These are phyloP conservation scores for Hymenotorrendiella dingleyae DNA, from an alignment of 2,329 filamentous ascomycete species.

Conservation along the genomic window DNA sequence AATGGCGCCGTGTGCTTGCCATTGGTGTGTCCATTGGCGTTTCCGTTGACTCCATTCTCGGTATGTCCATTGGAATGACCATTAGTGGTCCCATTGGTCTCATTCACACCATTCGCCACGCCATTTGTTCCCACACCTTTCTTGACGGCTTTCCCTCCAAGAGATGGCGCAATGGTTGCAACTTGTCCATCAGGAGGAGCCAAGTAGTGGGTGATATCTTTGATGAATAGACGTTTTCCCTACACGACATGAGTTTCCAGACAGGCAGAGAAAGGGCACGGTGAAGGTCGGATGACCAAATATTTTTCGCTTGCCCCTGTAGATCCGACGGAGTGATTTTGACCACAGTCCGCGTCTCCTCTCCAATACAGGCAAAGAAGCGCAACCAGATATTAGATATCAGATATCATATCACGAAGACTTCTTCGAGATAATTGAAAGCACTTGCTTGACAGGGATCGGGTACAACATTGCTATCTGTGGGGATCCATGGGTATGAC, in stretches of 20 bases:
- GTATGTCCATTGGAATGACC: conserved; percentile 22
- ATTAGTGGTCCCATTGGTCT: conserved; percentile 30
- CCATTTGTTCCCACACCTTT: conserved; percentile 29
- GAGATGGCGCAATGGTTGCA: conserved; percentile 71
- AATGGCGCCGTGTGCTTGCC: conserved; percentile 38
- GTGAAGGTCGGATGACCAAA: too few species aligned
- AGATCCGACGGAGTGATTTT: too few species aligned
- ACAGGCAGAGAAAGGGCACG: too few species aligned
- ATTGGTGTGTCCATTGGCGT: conserved; percentile 24
- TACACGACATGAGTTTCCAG: conserved; percentile 42
- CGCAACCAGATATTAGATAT: not conserved
- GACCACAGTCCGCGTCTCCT: too few species aligned
- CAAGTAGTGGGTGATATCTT: conserved; percentile 93
- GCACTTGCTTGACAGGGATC: conserved; percentile 14
- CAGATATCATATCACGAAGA: not conserved
- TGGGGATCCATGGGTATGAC: too few species aligned
- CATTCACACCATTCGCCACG: conserved; percentile 20
- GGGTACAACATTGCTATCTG: too few species aligned
- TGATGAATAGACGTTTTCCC: conserved; percentile 94
- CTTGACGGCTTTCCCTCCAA: conserved; percentile 36
- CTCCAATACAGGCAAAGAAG: not conserved
- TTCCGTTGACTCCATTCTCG: conserved; percentile 26
- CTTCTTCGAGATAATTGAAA: conserved; percentile 8
- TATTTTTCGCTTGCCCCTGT: too few species aligned
- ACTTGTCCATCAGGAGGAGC: conserved; percentile 66